These are phyloP conservation scores for Schwanniomyces vanrijiae DNA, from an alignment of 805 yeast species.

Conservation along the genomic window DNA sequence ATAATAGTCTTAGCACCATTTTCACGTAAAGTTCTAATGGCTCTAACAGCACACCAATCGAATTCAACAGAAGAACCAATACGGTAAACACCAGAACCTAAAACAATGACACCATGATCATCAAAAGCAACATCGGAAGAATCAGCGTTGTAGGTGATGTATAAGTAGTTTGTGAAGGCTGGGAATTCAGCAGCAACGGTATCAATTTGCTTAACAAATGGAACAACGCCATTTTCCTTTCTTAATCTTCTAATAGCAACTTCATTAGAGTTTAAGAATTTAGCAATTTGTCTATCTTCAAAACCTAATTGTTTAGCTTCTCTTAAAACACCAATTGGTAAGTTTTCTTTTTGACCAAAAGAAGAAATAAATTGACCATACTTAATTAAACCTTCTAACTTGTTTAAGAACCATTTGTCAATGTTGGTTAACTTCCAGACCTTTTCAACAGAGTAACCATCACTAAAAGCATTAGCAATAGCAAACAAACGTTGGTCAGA, in stretches of 20 bases:
- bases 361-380: constrained; percentile 65
- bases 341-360: constrained; percentile 55
- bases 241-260: constrained; percentile 88
- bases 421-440: constrained; percentile 89
- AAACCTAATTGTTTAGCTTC: constrained; percentile 96
- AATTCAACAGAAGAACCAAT: constrained; percentile 98
- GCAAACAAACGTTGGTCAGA: constrained; percentile 97
- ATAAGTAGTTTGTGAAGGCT: constrained; percentile 89
- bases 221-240: constrained; percentile 81
- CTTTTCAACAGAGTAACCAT: constrained; percentile 88
- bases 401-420: constrained; percentile 95
- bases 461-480: constrained; percentile 87
- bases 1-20: constrained; percentile 87
- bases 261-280: constrained; percentile 84
- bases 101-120: constrained; percentile 91
- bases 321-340: constrained; percentile 63
- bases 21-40: constrained; percentile 89
- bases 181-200: constrained; percentile 99
- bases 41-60: constrained; percentile 99
- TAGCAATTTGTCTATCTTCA: constrained; percentile 95
- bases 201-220: constrained; percentile 95
- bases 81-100: constrained; percentile 98
- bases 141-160: constrained; percentile 92
- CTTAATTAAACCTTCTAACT: constrained; percentile 70
- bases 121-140: constrained; percentile 83